Evolutionary conservation across 2,329 filamentous ascomycete genomes (phyloP).

Genomic region (Drechslerella dactyloides): DNA sequence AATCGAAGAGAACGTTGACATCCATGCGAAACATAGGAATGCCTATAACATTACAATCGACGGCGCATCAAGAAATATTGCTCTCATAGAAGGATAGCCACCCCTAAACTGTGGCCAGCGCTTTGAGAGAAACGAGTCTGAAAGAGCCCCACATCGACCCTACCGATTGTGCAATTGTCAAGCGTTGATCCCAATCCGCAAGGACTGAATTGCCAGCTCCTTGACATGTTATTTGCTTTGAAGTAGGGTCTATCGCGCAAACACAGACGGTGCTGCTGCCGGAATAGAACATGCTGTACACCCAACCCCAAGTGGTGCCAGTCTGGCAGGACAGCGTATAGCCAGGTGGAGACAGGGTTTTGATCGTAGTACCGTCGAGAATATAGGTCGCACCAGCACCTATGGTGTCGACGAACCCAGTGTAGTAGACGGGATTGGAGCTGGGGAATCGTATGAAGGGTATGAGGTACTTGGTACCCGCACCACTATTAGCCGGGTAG

Average conservation of each 20-base stretch:
- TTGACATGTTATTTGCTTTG: neutral
- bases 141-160: too few species aligned
- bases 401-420: constrained; percentile 6
- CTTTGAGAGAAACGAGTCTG: too few species aligned
- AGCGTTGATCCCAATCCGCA: constrained; percentile 21
- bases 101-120: too few species aligned
- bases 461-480: constrained; percentile 6
- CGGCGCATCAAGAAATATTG: too few species aligned
- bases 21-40: too few species aligned
- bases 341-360: neutral
- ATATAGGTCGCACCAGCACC: constrained; percentile 7
- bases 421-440: neutral
- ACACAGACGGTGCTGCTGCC: neutral
- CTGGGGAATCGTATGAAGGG: constrained; percentile 1
- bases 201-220: constrained; percentile 5
- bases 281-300: neutral
- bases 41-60: too few species aligned
- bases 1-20: too few species aligned
- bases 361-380: constrained; percentile 24
- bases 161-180: constrained; percentile 12
- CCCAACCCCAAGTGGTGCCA: constrained; percentile 9
- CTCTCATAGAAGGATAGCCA: too few species aligned
- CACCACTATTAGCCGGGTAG: neutral
- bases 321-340: constrained; percentile 1
- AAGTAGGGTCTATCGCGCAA: constrained; percentile 4